These are phyloP conservation scores for Buxus sempervirens DNA, from an alignment of 164 flowering plant species.

Conservation along the genomic window DNA sequence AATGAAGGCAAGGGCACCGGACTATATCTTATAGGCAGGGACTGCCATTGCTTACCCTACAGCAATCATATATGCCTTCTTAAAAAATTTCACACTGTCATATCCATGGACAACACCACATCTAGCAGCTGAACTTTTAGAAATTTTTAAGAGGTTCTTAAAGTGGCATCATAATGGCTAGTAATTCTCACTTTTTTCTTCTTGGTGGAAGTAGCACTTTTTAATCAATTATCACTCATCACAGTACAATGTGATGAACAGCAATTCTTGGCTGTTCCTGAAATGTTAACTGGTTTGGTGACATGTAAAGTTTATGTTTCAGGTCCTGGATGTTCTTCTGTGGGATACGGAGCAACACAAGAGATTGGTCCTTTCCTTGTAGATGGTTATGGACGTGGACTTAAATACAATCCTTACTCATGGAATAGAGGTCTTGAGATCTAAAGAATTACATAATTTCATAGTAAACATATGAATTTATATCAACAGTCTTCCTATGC, in stretches of 20 bases:
- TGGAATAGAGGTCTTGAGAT: constrained; percentile 59
- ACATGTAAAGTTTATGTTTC: constrained; percentile 32
- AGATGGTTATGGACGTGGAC: constrained; percentile 46
- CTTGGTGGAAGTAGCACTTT: neutral
- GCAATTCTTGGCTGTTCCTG: neutral
- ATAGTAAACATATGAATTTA: too few species aligned
- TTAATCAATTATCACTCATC: neutral
- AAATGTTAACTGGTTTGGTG: constrained; percentile 21
- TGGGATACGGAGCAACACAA: constrained; percentile 98
- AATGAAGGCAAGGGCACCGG: neutral
- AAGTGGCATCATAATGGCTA: neutral
- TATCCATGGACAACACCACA: constrained; percentile 21
- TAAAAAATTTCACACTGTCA: constrained; percentile 14
- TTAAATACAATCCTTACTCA: constrained; percentile 58
- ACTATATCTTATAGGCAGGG: neutral
- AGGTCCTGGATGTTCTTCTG: constrained; percentile 99
- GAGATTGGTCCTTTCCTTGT: constrained; percentile 95
- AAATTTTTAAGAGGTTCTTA: neutral
- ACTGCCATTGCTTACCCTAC: neutral
- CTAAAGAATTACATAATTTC: too few species aligned
- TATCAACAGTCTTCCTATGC: too few species aligned
- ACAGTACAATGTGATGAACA: neutral
- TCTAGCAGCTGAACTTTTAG: neutral
- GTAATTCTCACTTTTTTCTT: neutral
- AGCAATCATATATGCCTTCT: neutral